Conservation (phyloP, 345 rosid genomes). For the Boechera stricta region DNA sequence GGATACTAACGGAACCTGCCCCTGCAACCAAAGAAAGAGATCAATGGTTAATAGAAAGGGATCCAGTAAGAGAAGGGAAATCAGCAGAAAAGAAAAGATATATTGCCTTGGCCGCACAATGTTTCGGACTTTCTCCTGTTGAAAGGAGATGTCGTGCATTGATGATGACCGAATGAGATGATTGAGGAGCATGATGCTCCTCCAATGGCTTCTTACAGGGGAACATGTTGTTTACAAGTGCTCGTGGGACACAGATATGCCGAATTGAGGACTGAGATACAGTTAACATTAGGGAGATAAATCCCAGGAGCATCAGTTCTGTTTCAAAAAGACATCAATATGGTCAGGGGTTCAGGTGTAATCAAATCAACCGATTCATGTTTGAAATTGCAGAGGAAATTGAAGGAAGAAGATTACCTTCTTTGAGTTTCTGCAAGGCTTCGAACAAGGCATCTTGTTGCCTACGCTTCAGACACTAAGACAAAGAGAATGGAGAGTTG, state of each 20-base stretch:
- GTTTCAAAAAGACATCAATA: conserved; percentile 46
- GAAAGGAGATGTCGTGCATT: conserved; percentile 54
- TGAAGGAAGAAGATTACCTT: conserved; percentile 53
- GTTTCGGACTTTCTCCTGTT: conserved; percentile 33
- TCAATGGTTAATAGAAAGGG: neutral
- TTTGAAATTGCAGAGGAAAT: neutral
- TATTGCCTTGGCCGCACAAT: conserved; percentile 51
- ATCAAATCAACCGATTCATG: neutral
- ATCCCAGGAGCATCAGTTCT: conserved; percentile 96
- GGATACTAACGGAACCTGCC: conserved; percentile 65
- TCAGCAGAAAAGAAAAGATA: neutral
- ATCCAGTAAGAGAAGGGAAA: neutral
- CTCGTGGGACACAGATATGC: conserved; percentile 63
- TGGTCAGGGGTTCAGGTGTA: conserved; percentile 33
- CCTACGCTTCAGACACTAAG: conserved; percentile 59
- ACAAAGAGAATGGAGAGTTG: conserved; percentile 24
- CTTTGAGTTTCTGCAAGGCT: conserved; percentile 84
- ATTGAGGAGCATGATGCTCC: conserved; percentile 37
- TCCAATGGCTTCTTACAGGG: conserved; percentile 66
- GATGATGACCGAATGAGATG: conserved; percentile 38
- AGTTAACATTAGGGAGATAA: conserved; percentile 79
- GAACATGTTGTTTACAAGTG: conserved; percentile 61
- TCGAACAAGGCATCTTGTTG: conserved; percentile 65
- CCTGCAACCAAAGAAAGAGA: conserved; percentile 49
- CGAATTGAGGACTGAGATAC: conserved; percentile 63